Base-by-base conservation (phyloP, 148 eudicot genomes). In the Chenopodium quinoa region DNA sequence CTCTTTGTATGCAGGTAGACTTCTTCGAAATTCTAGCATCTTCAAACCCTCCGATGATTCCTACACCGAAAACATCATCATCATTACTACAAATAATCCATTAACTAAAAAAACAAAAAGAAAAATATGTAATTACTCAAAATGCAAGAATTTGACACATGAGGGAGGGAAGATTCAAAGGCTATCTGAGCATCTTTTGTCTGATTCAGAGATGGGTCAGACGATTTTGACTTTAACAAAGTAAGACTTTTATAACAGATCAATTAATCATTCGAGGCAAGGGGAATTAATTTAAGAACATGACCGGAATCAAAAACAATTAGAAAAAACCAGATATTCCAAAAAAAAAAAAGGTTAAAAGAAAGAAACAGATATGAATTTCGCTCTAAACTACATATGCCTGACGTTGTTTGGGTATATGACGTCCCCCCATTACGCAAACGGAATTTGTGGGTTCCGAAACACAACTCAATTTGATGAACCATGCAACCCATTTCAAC, bases 31-130 rank as follows among this genome's bases (percentile, higher is more conserved):
- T 84, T 95, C 92, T 79, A 87, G 79, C 99, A 95, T 95, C 91
- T 89, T 92, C 87, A 92, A 92, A 73, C 99, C 99, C 88, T 95
- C 99, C 40, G 86, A 83, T 85, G 99, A 93, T 81, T 83, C 94
- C 99, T 95, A 79, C 62, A 69, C 88, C 23, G 19, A 82, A 27
- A 67, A 47, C 4, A 8, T 74, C 19, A 29, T 11, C 52, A 37
- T 64, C 58, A 71, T 46, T 78, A 56, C 27, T 60, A 11, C n/a
- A 74, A 1, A 4, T 16, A 50, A 73, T 73, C 25, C 19, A 50
- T 40, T 22, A 31, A 23, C 44, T n/a, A 50, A 31, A 79, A 31
- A 10, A 63, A 67, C 11, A 65, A 54, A 6, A 44, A 14, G 29
- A 52, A 10, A 68, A 27, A 54, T 25, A 27, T 22, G 19, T 8